Evolutionary conservation across 148 eudicot genomes (phyloP).

Genomic region (Vaccinium myrtillus): DNA sequence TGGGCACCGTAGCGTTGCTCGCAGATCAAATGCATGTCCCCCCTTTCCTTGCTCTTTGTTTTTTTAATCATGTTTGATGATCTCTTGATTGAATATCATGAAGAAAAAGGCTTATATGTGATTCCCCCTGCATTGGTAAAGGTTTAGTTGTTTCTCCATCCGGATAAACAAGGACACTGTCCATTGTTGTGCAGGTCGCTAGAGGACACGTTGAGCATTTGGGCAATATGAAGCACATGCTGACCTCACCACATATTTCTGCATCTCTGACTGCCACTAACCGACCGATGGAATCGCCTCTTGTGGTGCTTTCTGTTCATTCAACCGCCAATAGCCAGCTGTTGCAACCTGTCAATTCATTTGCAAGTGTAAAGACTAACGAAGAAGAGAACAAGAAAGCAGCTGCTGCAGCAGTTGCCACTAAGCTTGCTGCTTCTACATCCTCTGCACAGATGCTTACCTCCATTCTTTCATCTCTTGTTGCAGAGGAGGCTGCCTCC

Average conservation of each 20-base stretch:
- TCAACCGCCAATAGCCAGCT: conserved; percentile 26
- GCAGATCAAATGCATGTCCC: not conserved
- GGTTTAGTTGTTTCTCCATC: not conserved
- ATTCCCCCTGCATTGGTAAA: not conserved
- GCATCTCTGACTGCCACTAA: conserved; percentile 27
- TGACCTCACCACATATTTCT: conserved; percentile 32
- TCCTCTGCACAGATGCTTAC: conserved; percentile 93
- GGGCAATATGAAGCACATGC: conserved; percentile 40
- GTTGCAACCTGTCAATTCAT: conserved; percentile 40
- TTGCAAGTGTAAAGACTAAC: conserved; percentile 32
- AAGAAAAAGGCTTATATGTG: not conserved
- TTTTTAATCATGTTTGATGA: not conserved
- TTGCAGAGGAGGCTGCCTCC: conserved; percentile 89
- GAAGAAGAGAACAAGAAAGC: conserved; percentile 85
- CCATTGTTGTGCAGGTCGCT: conserved; percentile 56
- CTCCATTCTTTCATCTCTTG: conserved; percentile 84
- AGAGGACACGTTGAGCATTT: conserved; percentile 48
- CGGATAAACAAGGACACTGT: conserved; percentile 9
- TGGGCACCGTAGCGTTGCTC: not conserved
- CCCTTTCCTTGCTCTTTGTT: not conserved
- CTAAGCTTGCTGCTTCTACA: conserved; percentile 86
- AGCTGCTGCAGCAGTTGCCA: conserved; percentile 90
- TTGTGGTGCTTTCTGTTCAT: conserved; percentile 21
- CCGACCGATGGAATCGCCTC: conserved; percentile 22
- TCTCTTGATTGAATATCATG: not conserved